A percentile compares a stretch with the other conserved stretches of the same genome.
Conservation (phyloP, 139 green algal species). For the Chlorella ohadii region DNA sequence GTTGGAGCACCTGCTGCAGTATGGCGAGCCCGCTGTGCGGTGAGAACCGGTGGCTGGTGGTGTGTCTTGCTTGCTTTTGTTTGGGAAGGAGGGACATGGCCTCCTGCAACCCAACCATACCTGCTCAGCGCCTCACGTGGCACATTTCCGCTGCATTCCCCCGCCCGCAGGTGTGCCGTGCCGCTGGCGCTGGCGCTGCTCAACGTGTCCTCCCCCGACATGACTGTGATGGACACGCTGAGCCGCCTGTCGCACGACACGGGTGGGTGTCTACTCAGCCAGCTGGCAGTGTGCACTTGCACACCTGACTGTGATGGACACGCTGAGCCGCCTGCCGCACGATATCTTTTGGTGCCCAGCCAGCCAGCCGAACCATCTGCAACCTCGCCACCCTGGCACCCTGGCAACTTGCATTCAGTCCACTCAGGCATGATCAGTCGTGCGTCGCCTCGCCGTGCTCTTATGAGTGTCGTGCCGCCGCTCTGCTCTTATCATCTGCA, state of each 20-base stretch:
- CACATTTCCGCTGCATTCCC: too few relatives aligned
- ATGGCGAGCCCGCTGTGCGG: conserved; percentile 69
- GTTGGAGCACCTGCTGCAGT: conserved; percentile 97
- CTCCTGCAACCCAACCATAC: too few relatives aligned
- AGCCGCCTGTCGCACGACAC: conserved; percentile 93
- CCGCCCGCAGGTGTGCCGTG: conserved; percentile 76
- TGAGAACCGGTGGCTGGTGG: not conserved
- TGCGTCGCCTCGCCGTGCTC: too few relatives aligned
- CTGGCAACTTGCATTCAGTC: too few relatives aligned
- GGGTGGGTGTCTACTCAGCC: not conserved
- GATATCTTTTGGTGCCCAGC: conserved; percentile 60
- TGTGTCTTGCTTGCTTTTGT: too few relatives aligned
- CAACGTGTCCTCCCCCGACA: conserved; percentile 85
- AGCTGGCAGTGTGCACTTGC: too few relatives aligned
- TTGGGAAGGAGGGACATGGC: too few relatives aligned
- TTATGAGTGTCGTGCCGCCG: too few relatives aligned
- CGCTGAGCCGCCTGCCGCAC: conserved; percentile 92
- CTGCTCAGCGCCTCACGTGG: too few relatives aligned
- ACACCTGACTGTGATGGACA: conserved; percentile 91
- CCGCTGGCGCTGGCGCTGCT: conserved; percentile 94
- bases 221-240: conserved; percentile 92
- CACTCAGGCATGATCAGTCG: too few relatives aligned
- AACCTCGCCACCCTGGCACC: too few relatives aligned
- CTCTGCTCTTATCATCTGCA: not conserved
- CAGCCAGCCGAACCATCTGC: too few relatives aligned